Evolutionary conservation across 345 rosid genomes (phyloP).

Genomic region (Eucalyptus coolabah): DNA sequence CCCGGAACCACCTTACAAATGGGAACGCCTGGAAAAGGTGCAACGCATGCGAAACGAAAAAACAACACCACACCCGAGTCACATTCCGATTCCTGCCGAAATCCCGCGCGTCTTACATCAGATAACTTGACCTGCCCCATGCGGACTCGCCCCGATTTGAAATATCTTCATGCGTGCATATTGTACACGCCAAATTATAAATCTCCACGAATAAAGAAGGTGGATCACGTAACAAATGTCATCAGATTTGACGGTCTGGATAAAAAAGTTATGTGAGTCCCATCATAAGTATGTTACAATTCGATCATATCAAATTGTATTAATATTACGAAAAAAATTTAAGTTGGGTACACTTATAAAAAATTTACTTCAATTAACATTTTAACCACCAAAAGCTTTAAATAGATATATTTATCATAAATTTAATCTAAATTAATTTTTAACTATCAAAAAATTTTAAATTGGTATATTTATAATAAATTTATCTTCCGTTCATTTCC

Average conservation of each 20-base stretch:
- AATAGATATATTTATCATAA: too few species aligned
- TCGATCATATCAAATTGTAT: too few species aligned
- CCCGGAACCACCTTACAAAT: not conserved
- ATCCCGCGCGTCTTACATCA: not conserved
- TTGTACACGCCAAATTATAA: not conserved
- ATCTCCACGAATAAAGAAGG: not conserved
- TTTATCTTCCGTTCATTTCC: accelerated
- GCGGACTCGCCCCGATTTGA: not conserved
- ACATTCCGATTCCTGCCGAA: not conserved
- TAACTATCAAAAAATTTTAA: too few species aligned
- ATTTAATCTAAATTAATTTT: too few species aligned
- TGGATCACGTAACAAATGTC: not conserved
- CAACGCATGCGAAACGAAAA: not conserved
- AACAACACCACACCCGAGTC: not conserved
- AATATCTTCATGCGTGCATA: not conserved
- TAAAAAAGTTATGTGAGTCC: too few species aligned
- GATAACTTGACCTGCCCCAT: not conserved
- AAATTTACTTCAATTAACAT: too few species aligned
- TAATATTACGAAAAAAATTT: too few species aligned
- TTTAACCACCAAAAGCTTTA: too few species aligned
- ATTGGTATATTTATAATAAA: accelerated
- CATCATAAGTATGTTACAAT: too few species aligned
- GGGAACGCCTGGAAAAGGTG: not conserved
- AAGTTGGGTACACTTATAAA: too few species aligned
- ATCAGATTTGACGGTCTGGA: not conserved